Conservation (phyloP, 2,329 filamentous ascomycete species). For the Colletotrichum magnum region DNA sequence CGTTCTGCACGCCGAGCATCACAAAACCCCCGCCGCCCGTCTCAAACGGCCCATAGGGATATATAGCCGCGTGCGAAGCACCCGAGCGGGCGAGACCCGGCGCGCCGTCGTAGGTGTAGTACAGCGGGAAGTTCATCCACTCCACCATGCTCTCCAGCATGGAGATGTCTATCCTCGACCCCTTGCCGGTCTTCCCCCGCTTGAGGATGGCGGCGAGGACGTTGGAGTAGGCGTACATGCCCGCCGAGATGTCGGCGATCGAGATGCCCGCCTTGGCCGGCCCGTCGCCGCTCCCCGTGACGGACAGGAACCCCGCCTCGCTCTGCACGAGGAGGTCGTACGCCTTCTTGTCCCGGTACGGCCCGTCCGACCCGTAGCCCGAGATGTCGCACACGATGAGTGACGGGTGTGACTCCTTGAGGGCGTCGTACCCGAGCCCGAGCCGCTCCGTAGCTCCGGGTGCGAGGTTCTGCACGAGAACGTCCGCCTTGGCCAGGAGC, state of each 20-base stretch:
- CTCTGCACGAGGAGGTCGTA: constrained; percentile 70
- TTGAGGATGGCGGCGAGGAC: constrained; percentile 65
- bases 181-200: constrained; percentile 62
- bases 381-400: constrained; percentile 70
- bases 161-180: constrained; percentile 66
- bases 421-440: constrained; percentile 60
- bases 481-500: constrained; percentile 61
- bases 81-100: constrained; percentile 60
- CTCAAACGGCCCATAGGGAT: constrained; percentile 69
- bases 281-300: constrained; percentile 61
- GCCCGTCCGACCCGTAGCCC: constrained; percentile 65
- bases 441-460: constrained; percentile 63
- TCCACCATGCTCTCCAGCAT: constrained; percentile 72
- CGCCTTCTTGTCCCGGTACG: constrained; percentile 68
- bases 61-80: constrained; percentile 68
- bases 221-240: constrained; percentile 66
- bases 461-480: constrained; percentile 68
- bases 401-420: constrained; percentile 57
- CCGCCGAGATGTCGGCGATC: constrained; percentile 68
- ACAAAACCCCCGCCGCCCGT: constrained; percentile 63
- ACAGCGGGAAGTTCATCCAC: constrained; percentile 71
- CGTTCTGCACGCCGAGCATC: constrained; percentile 71
- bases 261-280: constrained; percentile 67
- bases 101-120: constrained; percentile 65
- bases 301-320: constrained; percentile 65